Base-by-base conservation (phyloP, 1,284 basidiomycete genomes). In the Moniliophthora roreri region DNA sequence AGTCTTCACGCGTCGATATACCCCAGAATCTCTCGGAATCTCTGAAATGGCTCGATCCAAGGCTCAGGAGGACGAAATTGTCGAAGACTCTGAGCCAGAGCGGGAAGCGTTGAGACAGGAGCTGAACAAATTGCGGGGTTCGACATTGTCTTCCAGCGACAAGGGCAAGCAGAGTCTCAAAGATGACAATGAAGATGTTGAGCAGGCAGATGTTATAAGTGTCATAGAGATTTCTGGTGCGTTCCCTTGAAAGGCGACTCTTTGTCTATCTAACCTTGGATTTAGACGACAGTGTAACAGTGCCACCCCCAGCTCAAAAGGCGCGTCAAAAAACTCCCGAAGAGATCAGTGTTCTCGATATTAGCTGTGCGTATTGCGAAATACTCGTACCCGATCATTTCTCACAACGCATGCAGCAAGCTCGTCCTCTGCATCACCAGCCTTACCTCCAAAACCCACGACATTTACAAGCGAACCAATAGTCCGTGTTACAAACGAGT, bases 11-110 rank as follows among this genome's bases (percentile, higher is more conserved):
- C 44, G 44, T 46, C 42, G 38, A 36, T 20, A 37, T 23, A 42
- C 36, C 40, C 42, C 28, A 35, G 34, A 40, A 38, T 5, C 11
- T 37, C 13, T 26, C 18, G 2, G 20, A 48, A 20, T n/a, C 37
- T 21, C 26, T 44, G 47, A 53, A 45, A 56, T 53, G 18, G 46
- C 37, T 38, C 49, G 18, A n/a, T n/a, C 7, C 20, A 40, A 20
- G 58, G 53, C 55, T 55, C 53, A 44, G n/a, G 60, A 60, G n/a
- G 62, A 63, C 16, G 80, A 81, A 50, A 57, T 80, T 28, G 74
- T 87, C 2, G 80, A 81, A 34, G 85, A 89, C 67, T 87, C 85
- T 0, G 86, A 87, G 64, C 84, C 84, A 20, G 85, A 88, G 63
- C 72, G 85, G 53, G 78, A 80, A 57, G 68, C 74, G 48, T 59